Evolutionary conservation across 805 yeast species (phyloP).

Genomic region (Kodamaea fukazawae): DNA sequence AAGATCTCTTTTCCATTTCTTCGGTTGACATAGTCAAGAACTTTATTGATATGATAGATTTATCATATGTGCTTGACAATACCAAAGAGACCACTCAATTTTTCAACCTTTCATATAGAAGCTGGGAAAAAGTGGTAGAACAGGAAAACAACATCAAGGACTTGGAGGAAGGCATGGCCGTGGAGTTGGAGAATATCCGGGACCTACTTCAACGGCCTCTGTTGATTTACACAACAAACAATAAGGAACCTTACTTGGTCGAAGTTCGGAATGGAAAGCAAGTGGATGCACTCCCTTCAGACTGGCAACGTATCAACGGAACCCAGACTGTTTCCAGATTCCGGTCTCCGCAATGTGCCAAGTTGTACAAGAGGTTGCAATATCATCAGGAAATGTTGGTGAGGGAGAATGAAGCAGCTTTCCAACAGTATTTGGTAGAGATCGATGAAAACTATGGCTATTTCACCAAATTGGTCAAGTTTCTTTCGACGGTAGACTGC

Average conservation of each 20-base stretch:
- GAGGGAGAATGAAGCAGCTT: constrained; percentile 47
- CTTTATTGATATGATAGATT: constrained; percentile 50
- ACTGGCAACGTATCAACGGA: constrained; percentile 76
- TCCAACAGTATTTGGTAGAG: constrained; percentile 35
- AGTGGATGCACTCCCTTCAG: constrained; percentile 57
- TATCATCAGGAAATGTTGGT: constrained; percentile 58
- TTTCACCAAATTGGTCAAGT: constrained; percentile 37
- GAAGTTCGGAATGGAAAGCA: constrained; percentile 65
- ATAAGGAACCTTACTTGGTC: constrained; percentile 68
- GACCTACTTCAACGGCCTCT: constrained; percentile 52
- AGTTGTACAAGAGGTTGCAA: constrained; percentile 52
- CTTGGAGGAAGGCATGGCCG: constrained; percentile 47
- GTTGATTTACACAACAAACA: constrained; percentile 52
- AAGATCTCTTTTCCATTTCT: constrained; percentile 32
- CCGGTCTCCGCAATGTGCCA: constrained; percentile 57
- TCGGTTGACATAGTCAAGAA: constrained; percentile 28
- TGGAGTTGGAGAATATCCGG: constrained; percentile 51
- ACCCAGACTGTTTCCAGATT: constrained; percentile 69
- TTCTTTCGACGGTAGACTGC: constrained; percentile 62
- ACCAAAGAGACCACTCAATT: constrained; percentile 42
- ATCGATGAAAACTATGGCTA: constrained; percentile 33
- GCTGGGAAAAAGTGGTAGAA: constrained; percentile 39
- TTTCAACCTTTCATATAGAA: constrained; percentile 34
- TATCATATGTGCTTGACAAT: constrained; percentile 37
- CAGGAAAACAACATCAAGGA: constrained; percentile 38